A percentile compares a stretch with the other conserved stretches of the same genome.
Evolutionary conservation across 805 yeast genomes (phyloP).

Genomic region (Nakazawaea wyomingensis): DNA sequence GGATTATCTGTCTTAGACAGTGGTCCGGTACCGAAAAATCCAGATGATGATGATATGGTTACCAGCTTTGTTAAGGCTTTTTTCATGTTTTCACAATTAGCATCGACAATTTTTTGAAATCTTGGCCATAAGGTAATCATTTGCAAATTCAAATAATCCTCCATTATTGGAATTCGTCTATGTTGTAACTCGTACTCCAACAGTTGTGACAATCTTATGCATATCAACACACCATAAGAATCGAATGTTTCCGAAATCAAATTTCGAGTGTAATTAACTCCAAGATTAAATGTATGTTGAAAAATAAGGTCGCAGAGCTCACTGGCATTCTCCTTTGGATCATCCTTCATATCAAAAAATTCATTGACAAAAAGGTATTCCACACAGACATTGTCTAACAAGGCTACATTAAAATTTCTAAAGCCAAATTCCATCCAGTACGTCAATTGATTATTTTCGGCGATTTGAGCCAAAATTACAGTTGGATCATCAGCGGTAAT

Average conservation of each 20-base stretch:
- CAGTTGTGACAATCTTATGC: conserved; percentile 66
- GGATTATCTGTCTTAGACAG: conserved; percentile 23
- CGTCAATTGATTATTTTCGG: conserved; percentile 64
- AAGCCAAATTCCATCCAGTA: conserved; percentile 73
- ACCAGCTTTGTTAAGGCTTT: conserved; percentile 36
- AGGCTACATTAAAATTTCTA: conserved; percentile 65
- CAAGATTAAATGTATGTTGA: conserved; percentile 45
- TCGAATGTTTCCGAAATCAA: conserved; percentile 49
- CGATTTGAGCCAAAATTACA: conserved; percentile 78
- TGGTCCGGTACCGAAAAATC: conserved; percentile 19
- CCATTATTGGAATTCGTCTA: conserved; percentile 64
- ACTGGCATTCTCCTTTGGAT: conserved; percentile 39
- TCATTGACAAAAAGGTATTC: conserved; percentile 72
- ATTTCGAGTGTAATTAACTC: conserved; percentile 41
- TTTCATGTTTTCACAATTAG: conserved; percentile 69
- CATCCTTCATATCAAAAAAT: conserved; percentile 51
- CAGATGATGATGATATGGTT: conserved; percentile 34
- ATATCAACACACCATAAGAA: conserved; percentile 69
- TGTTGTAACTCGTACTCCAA: conserved; percentile 63
- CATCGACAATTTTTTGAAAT: conserved; percentile 70
- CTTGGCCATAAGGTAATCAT: conserved; percentile 79
- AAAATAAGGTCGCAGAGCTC: conserved; percentile 45
- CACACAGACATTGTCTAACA: conserved; percentile 70
- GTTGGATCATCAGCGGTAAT: conserved; percentile 50
- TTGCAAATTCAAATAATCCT: conserved; percentile 63